A percentile compares a stretch with the other conserved stretches of the same genome.
phyloP scores from a whole-genome alignment of 495 filamentous ascomycete species.

The Tuber magnatum region DNA sequence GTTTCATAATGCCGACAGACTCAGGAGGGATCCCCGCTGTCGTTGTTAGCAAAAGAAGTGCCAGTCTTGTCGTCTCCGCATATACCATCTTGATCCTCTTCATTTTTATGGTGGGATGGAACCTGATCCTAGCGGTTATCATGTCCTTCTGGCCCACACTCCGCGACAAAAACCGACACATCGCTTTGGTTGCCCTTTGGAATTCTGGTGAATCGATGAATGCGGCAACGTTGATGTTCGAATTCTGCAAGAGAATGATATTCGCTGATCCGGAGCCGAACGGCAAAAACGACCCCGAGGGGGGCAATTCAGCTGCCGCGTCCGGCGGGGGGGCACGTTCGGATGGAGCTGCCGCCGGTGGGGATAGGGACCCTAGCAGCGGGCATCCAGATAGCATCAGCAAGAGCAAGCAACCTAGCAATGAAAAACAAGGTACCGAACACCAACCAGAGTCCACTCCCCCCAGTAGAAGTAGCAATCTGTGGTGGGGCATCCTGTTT shows the following conservation, averaged over 20 bases:
- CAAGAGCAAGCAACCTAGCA: no score
- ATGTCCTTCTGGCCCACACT: neutral
- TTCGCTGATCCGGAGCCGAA: no score
- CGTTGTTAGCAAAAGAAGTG: neutral
- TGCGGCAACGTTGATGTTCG: neutral
- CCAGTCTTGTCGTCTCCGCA: neutral
- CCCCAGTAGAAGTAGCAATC: neutral
- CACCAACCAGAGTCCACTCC: no score
- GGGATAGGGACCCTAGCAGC: no score
- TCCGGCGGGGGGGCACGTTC: no score
- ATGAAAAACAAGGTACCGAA: no score
- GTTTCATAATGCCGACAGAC: neutral
- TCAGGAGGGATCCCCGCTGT: neutral
- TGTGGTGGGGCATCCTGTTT: neutral
- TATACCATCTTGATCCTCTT: neutral
- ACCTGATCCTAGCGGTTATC: neutral
- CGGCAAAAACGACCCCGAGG: no score
- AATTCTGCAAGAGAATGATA: neutral
- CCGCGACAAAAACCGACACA: neutral
- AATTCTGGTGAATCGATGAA: neutral
- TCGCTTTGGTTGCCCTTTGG: neutral
- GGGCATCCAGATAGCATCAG: no score
- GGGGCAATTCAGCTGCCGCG: no score
- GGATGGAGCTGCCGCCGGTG: no score
- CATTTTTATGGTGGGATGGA: neutral